These are phyloP conservation scores for Basidiobolus meristosporus DNA, from an alignment of 371 early-diverging fungal genomes.

Conservation along the genomic window DNA sequence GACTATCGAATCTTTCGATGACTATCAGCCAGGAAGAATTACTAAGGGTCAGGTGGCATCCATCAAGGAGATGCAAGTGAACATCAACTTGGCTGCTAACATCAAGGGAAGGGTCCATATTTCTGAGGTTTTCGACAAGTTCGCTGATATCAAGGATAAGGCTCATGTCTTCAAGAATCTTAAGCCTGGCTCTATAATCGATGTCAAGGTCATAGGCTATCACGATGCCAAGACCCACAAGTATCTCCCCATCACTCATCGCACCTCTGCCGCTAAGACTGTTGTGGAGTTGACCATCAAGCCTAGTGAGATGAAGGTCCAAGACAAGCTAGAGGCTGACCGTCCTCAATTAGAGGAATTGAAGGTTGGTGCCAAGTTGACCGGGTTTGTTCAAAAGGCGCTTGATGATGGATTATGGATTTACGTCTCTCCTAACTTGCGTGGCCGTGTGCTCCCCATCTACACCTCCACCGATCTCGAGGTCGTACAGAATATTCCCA, in stretches of 20 bases:
- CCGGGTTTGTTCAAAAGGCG: slow-evolving; percentile 31
- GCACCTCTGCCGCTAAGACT: slow-evolving; percentile 11
- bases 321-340: slow-evolving; percentile 3
- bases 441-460: slow-evolving; percentile 21
- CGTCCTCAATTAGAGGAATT: slow-evolving; percentile 12
- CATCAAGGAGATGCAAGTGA: slow-evolving; percentile 32
- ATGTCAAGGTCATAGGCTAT: slow-evolving; percentile 40
- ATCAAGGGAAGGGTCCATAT: slow-evolving; percentile 43
- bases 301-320: slow-evolving; percentile 9
- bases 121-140: slow-evolving; percentile 28
- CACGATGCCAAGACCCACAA: slow-evolving; percentile 30
- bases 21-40: slow-evolving; percentile 25
- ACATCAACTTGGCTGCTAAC: slow-evolving; percentile 35
- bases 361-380: slow-evolving; percentile 18
- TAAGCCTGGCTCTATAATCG: slow-evolving; percentile 14
- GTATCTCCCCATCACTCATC: slow-evolving; percentile 36
- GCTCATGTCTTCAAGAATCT: slow-evolving; percentile 17
- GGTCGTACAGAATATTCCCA: slow-evolving; percentile 16
- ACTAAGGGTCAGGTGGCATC: slow-evolving; percentile 27
- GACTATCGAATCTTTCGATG: slow-evolving; percentile 20
- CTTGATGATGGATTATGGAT: slow-evolving; percentile 21
- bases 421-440: slow-evolving; percentile 13
- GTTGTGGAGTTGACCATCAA: slow-evolving; percentile 26
- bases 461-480: slow-evolving; percentile 20
- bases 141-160: slow-evolving; percentile 14